Base-by-base conservation (phyloP, 371 early-diverging fungal genomes). In the Syncephalastrum sp. region DNA sequence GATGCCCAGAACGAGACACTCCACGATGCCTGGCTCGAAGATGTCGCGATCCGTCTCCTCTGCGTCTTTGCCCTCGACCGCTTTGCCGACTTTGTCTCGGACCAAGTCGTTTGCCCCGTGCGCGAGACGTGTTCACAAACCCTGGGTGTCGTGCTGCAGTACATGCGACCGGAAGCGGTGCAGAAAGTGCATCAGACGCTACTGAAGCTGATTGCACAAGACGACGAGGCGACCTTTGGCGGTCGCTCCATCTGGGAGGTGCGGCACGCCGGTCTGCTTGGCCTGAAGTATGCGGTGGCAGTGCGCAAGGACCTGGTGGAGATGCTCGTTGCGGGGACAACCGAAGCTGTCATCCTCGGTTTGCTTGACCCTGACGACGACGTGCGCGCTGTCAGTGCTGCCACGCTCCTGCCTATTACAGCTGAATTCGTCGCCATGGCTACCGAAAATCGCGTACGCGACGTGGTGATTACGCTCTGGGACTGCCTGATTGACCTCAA, bases 61-160 rank as follows among this genome's bases (percentile, higher is more conserved):
- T 94, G 95, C 66, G 96, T 98, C 7, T 90, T 98, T 64, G 88
- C 93, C 1, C 76, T 96, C 45, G 99, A 98, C 70, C 85, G 96
- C 24, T 98, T 98, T 69, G 93, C 93, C 5, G 99, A 98, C 74
- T 98, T 95, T 72, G 93, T 95, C 8, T 91, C 93, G 8, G 98
- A 97, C 69, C 92, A 91, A 67, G 95, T 94, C 0, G 94, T 95
- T 19, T 91, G 93, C 10, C 98, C 98, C 14, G 97, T 98, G 5
- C 84, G 97, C 50, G 98, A 98, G 65, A 96, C 96, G 0, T 93
- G 94, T 56, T 93, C 97, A 1, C 95, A 97, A 65, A 89, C 95
- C 1, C 70, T 98, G 1, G 95, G 95, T 50, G 94, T 90, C 4
- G 80, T 94, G 21, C 61, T 93, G 47, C 86, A 89, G 59, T 88